Evolutionary conservation across 2,329 filamentous ascomycete genomes (phyloP), one percentile per base, ranked within the genome.

Genomic region (Colletotrichum trifolii): DNA sequence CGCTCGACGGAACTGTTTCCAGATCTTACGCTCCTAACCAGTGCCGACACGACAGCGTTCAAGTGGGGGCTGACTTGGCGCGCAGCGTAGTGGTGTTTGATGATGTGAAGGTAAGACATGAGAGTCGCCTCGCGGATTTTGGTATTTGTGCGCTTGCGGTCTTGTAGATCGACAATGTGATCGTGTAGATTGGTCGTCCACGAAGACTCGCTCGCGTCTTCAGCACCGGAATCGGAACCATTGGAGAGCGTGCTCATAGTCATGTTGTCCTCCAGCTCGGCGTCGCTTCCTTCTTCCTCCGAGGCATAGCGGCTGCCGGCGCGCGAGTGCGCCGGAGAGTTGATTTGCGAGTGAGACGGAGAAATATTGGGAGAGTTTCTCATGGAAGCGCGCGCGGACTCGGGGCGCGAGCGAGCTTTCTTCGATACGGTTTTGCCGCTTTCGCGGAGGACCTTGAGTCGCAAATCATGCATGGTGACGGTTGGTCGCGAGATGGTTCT

Each of bases 131-230:
- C 90, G 56, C 93, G 87, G 25, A 88, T 87, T 67, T 91, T 87
- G 33, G 85, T 86, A 69, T 89, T 93, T 76, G 90, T 93, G 69
- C 90, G 88, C 82, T 96, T 97, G 71, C 92, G 89, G 67, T 86
- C 83, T 59, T 90, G 83, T 35, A 97, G 86, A 69, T 91, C 88
- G 52, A 90, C 83, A 67, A 96, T 88, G 63, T 89, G 86, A 67
- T 89, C 85, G 35, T 84, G 81, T 39, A 94, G 78, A 61, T 87
- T 84, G 13, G 86, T 79, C 49, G 88, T 85, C 85, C 91, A 92
- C 34, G 84, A 83, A 53, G 82, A 76, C 15, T 82, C 76, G n/a
- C 82, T 75, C 34, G 83, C 80, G 8, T 85, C 83, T 38, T 90
- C 81, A 40, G 88, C 89, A 64, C 85, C 87, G 60, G 86, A 69